Conservation (phyloP, 2,329 filamentous ascomycete genomes). For the Metarhizium guizhouense region DNA sequence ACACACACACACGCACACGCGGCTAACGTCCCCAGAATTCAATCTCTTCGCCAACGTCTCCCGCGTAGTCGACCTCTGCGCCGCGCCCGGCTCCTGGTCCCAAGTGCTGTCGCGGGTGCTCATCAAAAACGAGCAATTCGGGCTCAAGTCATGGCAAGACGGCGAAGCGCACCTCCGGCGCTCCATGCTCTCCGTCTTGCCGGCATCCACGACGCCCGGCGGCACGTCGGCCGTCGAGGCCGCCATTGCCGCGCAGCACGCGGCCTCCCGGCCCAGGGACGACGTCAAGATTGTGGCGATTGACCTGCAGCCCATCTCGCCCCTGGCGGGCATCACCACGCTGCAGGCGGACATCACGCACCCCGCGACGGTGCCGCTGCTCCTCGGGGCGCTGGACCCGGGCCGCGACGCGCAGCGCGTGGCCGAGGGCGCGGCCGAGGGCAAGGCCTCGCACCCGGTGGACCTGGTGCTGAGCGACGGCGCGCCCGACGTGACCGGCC, state of each 20-base stretch:
- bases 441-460: conserved; percentile 63
- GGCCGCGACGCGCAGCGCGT: conserved; percentile 41
- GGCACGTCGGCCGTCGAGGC: neutral
- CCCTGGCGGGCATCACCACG: conserved; percentile 84
- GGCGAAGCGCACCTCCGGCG: conserved; percentile 59
- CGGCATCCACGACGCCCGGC: conserved; percentile 6
- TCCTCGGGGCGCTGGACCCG: conserved; percentile 76
- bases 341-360: conserved; percentile 96
- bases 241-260: neutral
- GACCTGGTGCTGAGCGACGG: conserved; percentile 94
- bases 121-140: conserved; percentile 89
- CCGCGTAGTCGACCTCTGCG: conserved; percentile 90
- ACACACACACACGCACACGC: conserved; percentile 2
- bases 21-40: conserved; percentile 55
- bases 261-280: conserved; percentile 36
- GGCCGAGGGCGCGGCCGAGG: conserved; percentile 17
- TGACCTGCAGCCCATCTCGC: conserved; percentile 91
- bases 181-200: conserved; percentile 47
- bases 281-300: conserved; percentile 93
- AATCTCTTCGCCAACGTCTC: conserved; percentile 86
- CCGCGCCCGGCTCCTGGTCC: conserved; percentile 93
- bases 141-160: conserved; percentile 78
- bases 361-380: conserved; percentile 83
- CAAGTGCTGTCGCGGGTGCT: conserved; percentile 90
- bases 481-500: conserved; percentile 89